Base-by-base conservation (phyloP, 2,329 filamentous ascomycete genomes). In the Talaromyces sp. region DNA sequence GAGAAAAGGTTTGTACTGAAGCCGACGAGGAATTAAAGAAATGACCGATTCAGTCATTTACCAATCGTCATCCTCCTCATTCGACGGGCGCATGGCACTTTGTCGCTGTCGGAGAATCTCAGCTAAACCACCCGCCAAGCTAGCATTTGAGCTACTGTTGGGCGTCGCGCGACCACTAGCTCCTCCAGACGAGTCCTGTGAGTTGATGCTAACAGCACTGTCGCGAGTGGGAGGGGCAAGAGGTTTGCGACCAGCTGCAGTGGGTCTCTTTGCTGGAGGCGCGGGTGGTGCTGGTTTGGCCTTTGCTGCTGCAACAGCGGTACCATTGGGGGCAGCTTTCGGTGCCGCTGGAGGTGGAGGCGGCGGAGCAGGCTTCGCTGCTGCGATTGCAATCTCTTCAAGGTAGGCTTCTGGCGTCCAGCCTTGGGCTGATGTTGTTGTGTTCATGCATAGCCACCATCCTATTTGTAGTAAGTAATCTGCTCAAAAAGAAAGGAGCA, bases 351-450 rank as follows among this genome's bases (percentile, higher is more conserved):
- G 76, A 7, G 80, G 73, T 25, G 77, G 75, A 16, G 79, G 76
- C 21, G 80, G 79, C 2, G 79, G 79, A 14, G 86, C 80, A 3
- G 87, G 83, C 25, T 86, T 84, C 9, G 87, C 83, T 7, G 82
- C 80, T 12, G 85, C 80, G 25, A 83, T 84, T 3, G 70, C 71
- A 64, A 79, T 73, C 65, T 97, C 93, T 77, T 98, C 90, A 8
- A 99, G 88, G 71, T 99, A 99, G 21, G 93, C 92, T 21, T 93
- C 90, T 0, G 95, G 95, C 2, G 95, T 87, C 95, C 95, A 99
- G 58, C 92, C 95, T 76, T 95, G 91, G n/a, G 86, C 85, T 68
- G 83, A 82, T 54, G 82, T 82, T 70, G 86, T 79, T 56, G 80
- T 78, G 66, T 88, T 90, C 80, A 92, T 93, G 66, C 89, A 95